Percentiles rank a stretch among this genome's conserved stretches.
These are phyloP conservation scores for Corynascus novoguineensis DNA, from an alignment of 495 filamentous ascomycete species.

Conservation along the genomic window DNA sequence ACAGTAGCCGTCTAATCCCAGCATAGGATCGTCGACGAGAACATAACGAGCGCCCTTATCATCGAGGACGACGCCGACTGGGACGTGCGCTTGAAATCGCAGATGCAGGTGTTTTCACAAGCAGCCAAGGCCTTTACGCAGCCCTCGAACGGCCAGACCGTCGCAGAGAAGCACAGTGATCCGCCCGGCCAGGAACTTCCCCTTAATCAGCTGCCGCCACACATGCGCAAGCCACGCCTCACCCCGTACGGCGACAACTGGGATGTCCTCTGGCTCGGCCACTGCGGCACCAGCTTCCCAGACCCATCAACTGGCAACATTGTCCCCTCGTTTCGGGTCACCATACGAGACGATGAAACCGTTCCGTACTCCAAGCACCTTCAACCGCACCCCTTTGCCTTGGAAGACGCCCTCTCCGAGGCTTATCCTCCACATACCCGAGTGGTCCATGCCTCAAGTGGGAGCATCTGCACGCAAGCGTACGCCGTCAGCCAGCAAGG, in stretches of 20 bases:
- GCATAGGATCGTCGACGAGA: constrained; percentile 29
- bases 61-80: constrained; percentile 50
- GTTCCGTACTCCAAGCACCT: constrained; percentile 38
- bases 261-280: constrained; percentile 50
- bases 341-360: constrained; percentile 34
- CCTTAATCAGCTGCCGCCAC: not conserved
- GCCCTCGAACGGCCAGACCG: not conserved
- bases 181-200: not conserved
- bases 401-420: constrained; percentile 34
- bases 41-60: constrained; percentile 41
- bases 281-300: constrained; percentile 44
- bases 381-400: constrained; percentile 41
- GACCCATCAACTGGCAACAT: not conserved
- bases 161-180: constrained; percentile 9
- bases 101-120: constrained; percentile 38
- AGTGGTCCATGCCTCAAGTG: constrained; percentile 37
- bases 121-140: constrained; percentile 31
- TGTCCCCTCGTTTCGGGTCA: constrained; percentile 27
- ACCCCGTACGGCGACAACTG: constrained; percentile 41
- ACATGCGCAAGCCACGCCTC: not conserved
- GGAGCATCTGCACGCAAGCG: constrained; percentile 42
- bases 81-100: constrained; percentile 42
- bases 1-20: not conserved
- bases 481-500: constrained; percentile 44
- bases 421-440: constrained; percentile 40